Evolutionary conservation across 352 stramenopile species (phyloP), one percentile per base, ranked within the genome.

Genomic region (Phytopythium boreale): DNA sequence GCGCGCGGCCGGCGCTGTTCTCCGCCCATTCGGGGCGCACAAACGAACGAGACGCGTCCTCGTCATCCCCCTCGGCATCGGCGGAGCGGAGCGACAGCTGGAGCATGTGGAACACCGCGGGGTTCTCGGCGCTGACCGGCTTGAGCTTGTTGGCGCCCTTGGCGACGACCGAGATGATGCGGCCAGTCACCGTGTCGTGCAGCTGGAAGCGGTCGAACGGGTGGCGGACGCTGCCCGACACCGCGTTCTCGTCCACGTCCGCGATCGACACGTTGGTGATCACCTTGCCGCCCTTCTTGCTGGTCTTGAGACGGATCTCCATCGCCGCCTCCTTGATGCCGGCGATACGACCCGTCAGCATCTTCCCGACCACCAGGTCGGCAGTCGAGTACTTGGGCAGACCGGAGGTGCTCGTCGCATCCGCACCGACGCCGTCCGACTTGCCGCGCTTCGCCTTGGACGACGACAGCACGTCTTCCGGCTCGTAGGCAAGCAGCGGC

Each of bases 121-220:
- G 77, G 69, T 96, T 96, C 2, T 67, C 69, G 49, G 88, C 78
- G 47, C 82, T 89, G 26, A 96, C 81, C 41, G 87, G 77, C 69
- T 95, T 93, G 49, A 87, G 81, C 71, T 96, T 88, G 78, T 96
- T 95, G 26, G 82, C 74, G 27, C 88, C 88, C 70, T 95, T 95
- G 26, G 81, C 70, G 0, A 86, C 61, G 14, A 90, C 72, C 10
- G 82, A 71, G 29, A 96, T 71, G 22, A 95, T 71, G 61, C 86
- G 84, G 27, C 82, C 88, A 24, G 67, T 75, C 8, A 96, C 75
- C 20, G 80, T 74, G 62, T 80, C 83, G 69, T 94, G 89, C 24
- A 92, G 76, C 34, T 76, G 82, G 68, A 89, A 96, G 39, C 61
- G 73, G 66, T 95, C 87, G 62, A 96, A 95, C 55, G 88, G 88